Conservation (phyloP, 768 basidiomycete species). For the Termitomyces sp. region DNA sequence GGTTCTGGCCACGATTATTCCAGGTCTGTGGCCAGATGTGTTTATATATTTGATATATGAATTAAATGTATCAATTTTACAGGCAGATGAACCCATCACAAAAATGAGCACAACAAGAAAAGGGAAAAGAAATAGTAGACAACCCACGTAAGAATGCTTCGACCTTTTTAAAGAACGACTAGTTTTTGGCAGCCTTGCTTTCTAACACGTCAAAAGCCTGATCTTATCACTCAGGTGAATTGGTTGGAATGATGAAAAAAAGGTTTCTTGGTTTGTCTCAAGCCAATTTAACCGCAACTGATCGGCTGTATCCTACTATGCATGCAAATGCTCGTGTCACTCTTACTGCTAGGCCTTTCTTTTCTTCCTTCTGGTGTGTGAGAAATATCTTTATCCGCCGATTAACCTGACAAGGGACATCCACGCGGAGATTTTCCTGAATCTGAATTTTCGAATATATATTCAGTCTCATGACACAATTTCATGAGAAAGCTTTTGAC, state of each 20-base stretch:
- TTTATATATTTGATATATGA: not conserved
- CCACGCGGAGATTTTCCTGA: not conserved
- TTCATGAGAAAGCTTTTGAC: not conserved
- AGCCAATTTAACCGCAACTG: not conserved
- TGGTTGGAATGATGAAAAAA: too few relatives aligned
- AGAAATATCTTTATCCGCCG: not conserved
- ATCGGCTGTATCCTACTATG: not conserved
- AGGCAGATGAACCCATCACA: not conserved
- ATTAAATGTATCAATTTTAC: too few relatives aligned
- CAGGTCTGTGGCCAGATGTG: too few relatives aligned
- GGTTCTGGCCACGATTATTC: too few relatives aligned
- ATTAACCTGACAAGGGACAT: not conserved
- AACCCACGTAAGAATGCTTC: not conserved
- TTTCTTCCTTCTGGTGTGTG: not conserved
- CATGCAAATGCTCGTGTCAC: not conserved
- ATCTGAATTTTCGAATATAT: not conserved
- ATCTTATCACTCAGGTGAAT: too few relatives aligned
- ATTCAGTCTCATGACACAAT: not conserved
- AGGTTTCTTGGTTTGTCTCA: too few relatives aligned
- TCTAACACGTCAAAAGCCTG: not conserved
- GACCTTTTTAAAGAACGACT: not conserved
- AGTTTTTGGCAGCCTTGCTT: not conserved
- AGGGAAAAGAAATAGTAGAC: not conserved
- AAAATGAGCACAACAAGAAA: not conserved
- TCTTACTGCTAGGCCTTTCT: not conserved